A percentile compares a stretch with the other conserved stretches of the same genome.
These are phyloP conservation scores for Aureobasidium sp. DNA, from an alignment of 2,329 filamentous ascomycete species.

Conservation along the genomic window DNA sequence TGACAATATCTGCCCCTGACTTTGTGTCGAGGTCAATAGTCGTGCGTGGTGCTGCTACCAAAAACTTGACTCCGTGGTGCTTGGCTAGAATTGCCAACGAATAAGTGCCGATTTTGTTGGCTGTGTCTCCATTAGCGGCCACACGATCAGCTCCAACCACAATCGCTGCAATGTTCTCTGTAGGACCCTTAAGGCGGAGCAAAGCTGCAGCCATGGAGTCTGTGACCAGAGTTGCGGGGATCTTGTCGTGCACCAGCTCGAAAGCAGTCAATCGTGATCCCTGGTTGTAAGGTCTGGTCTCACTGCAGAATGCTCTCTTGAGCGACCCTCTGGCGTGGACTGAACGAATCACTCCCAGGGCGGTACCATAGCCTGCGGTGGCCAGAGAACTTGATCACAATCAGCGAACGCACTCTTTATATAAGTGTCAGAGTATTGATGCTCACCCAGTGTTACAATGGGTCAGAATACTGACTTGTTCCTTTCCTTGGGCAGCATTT, in stretches of 20 bases:
- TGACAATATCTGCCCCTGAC: constrained; percentile 73
- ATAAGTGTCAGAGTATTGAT: background rate
- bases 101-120: constrained; percentile 98
- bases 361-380: constrained; percentile 95
- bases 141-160: constrained; percentile 94
- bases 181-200: constrained; percentile 50
- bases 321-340: constrained; percentile 61
- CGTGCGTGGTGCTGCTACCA: constrained; percentile 90
- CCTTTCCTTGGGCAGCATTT: constrained; percentile 47
- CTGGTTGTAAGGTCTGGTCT: constrained; percentile 97
- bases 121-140: constrained; percentile 92
- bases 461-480: constrained; percentile 73
- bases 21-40: constrained; percentile 81
- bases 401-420: background rate
- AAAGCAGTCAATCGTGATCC: constrained; percentile 91
- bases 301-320: constrained; percentile 86
- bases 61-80: constrained; percentile 84
- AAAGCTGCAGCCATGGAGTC: constrained; percentile 95
- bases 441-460: constrained; percentile 91
- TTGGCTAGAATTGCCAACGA: constrained; percentile 82
- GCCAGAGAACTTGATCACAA: constrained; percentile 62
- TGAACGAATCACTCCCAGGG: constrained; percentile 85
- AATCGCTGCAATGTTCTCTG: constrained; percentile 70
- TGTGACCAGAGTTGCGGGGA: constrained; percentile 85
- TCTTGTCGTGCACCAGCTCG: constrained; percentile 88